These are phyloP conservation scores for Sclerotinia glacialis DNA, from an alignment of 2,329 filamentous ascomycete species.

Conservation along the genomic window DNA sequence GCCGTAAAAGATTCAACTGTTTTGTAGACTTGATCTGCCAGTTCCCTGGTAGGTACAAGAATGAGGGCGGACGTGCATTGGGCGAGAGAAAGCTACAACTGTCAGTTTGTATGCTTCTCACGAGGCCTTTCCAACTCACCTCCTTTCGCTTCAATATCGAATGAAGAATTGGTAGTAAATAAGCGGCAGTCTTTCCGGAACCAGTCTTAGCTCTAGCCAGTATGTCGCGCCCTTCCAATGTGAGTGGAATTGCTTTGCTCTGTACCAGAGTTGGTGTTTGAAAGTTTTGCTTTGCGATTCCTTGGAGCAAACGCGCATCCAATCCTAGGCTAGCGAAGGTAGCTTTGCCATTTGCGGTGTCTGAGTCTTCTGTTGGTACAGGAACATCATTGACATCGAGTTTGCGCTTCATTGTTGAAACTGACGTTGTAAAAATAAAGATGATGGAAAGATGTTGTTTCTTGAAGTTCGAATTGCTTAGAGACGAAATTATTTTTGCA, in stretches of 20 bases:
- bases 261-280: conserved; percentile 86
- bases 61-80: conserved; percentile 72
- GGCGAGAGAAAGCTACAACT: conserved; percentile 47
- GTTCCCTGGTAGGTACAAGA: conserved; percentile 89
- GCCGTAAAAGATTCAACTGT: conserved; percentile 71
- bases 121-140: conserved; percentile 41
- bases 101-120: conserved; percentile 25
- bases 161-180: conserved; percentile 85
- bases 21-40: conserved; percentile 86
- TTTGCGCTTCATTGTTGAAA: conserved; percentile 57
- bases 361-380: conserved; percentile 39
- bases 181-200: conserved; percentile 96
- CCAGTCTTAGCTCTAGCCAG: conserved; percentile 91
- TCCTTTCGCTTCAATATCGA: conserved; percentile 76
- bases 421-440: conserved; percentile 1
- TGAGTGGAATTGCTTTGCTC: conserved; percentile 80
- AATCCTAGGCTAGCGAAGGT: conserved; percentile 77
- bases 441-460: conserved; percentile 16
- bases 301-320: conserved; percentile 82
- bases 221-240: conserved; percentile 83
- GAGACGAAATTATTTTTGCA: conserved; percentile 22
- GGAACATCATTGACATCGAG: conserved; percentile 55
- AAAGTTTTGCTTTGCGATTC: conserved; percentile 80
- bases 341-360: conserved; percentile 33
- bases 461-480: conserved; percentile 3